phyloP scores from a whole-genome alignment of 805 yeast genomes.

The Millerozyma acaciae region DNA sequence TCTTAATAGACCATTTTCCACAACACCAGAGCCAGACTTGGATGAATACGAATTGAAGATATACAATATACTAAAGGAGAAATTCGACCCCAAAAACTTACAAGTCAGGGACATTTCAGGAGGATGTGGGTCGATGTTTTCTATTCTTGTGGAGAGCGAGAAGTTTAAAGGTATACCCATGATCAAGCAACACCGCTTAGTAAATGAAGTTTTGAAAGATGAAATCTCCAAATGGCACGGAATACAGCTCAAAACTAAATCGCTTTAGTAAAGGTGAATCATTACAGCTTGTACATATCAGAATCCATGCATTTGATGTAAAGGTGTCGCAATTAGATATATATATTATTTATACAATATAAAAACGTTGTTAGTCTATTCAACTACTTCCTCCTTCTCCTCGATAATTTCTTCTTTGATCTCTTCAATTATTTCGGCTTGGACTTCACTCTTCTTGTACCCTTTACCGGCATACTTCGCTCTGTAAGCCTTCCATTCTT shows the following conservation, averaged over 20 bases:
- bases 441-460: conserved; percentile 44
- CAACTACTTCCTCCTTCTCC: conserved; percentile 68
- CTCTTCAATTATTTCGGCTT: conserved; percentile 63
- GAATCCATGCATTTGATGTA: conserved; percentile 1
- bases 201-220: conserved; percentile 73
- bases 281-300: conserved; percentile 1
- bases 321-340: no score
- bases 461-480: conserved; percentile 27
- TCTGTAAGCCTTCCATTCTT: conserved; percentile 86
- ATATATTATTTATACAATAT: neutral
- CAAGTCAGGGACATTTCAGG: conserved; percentile 79
- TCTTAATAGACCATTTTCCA: conserved; percentile 1
- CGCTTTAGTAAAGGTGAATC: no score
- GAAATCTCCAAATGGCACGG: conserved; percentile 96
- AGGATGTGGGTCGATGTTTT: conserved; percentile 98
- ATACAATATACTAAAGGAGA: conserved; percentile 48
- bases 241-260: conserved; percentile 74
- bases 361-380: conserved; percentile 19
- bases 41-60: conserved; percentile 65
- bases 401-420: conserved; percentile 70
- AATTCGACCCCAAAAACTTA: conserved; percentile 58
- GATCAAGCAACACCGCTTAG: conserved; percentile 90
- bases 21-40: conserved; percentile 22
- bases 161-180: conserved; percentile 76
- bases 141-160: conserved; percentile 69